Evolutionary conservation across 1,284 basidiomycete species (phyloP).

Genomic region (Trichosporon ovoides): DNA sequence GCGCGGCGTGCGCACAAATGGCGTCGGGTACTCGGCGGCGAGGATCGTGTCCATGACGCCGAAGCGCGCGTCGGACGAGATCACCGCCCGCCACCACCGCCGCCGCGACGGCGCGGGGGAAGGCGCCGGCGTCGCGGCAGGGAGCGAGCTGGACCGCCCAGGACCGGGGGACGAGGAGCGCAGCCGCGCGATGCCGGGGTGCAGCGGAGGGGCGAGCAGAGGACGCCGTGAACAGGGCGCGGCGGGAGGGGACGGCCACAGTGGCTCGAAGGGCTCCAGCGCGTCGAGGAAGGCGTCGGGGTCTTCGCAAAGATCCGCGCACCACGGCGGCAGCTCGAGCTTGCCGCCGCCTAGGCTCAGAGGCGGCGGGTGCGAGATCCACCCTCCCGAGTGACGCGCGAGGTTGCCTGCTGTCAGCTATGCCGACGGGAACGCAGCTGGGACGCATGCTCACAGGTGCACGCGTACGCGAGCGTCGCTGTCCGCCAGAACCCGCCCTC

Average conservation of each 20-base stretch:
- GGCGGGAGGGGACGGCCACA: conserved; percentile 19
- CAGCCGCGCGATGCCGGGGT: background rate
- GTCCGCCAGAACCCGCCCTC: conserved; percentile 27
- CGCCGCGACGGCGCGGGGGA: background rate
- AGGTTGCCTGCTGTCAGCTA: conserved; percentile 13
- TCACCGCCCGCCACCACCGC: conserved; percentile 27
- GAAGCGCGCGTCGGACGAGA: conserved; percentile 20
- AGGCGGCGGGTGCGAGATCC: background rate
- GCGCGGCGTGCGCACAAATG: background rate
- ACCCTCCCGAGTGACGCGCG: background rate
- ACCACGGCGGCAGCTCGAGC: conserved; percentile 6
- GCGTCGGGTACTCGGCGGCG: conserved; percentile 7
- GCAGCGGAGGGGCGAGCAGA: background rate
- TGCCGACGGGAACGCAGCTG: too few species aligned
- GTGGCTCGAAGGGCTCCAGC: conserved; percentile 25
- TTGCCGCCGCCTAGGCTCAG: background rate
- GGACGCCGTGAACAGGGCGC: background rate
- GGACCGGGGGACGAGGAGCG: background rate
- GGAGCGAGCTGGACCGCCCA: background rate
- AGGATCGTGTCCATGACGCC: conserved; percentile 8
- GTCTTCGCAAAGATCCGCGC: background rate
- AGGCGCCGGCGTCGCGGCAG: background rate
- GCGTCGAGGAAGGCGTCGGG: conserved; percentile 17
- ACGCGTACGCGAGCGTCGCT: conserved; percentile 26
- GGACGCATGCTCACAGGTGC: conserved; percentile 29